Evolutionary conservation across 345 rosid species (phyloP), one percentile per base, ranked within the genome.

Genomic region (Hirschfeldia incana): DNA sequence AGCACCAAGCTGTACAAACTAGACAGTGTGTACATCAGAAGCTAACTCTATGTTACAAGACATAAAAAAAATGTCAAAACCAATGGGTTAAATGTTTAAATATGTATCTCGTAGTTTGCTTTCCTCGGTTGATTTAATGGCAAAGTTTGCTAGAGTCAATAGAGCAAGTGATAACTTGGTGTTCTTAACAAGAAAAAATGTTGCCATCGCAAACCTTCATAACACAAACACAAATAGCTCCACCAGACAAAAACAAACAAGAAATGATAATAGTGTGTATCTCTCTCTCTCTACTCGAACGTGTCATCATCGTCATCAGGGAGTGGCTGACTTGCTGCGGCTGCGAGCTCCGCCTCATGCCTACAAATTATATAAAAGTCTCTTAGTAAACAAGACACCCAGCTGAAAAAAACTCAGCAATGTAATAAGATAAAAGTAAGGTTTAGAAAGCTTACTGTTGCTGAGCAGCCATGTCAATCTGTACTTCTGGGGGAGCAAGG

Each of bases 401-500:
- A 59, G 42, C 42, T 21, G 29, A 21, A 67, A 9, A 9, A 57
- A 15, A 11, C 57, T 30, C 59, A 12, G 28, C 13, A 65, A 8
- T 2, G 17, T 4, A 44, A 8, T 33, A 39, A 36, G 5, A 33
- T 9, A 39, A 6, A 17, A 53, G 27, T 15, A 7, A 51, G 17
- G 59, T 16, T 32, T 4, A 39, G 78, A 69, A 42, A 37, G 64
- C 92, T 77, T 87, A 95, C 99, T 87, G 97, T 77, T 89, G 94
- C 82, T 95, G 99, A 28, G 92, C 96, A 57, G 84, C 97, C 75
- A 95, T 8, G 83, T 95, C 99, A 29, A 95, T 90, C 21, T 86
- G 94, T 11, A 95, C 99, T 85, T 95, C 99, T 0, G 99, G 98
- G 26, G 98, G 99, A 73, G 92, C 97, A 74, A 93, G 91, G 8